Evolutionary conservation across 805 yeast genomes (phyloP).

Genomic region (Pichia thaimueangensis): DNA sequence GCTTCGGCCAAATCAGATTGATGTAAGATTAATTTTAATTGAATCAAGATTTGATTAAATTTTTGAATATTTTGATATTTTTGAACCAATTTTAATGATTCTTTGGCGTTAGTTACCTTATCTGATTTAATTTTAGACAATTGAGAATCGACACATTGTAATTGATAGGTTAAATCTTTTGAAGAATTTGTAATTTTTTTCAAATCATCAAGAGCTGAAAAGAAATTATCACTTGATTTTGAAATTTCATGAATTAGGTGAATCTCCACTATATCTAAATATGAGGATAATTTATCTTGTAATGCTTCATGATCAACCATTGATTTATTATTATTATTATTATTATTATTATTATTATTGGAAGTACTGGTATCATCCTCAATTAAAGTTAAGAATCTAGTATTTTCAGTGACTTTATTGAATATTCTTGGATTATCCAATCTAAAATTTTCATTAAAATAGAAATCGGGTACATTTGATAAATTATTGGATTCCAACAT

Average conservation of each 20-base stretch:
- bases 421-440: conserved; percentile 86
- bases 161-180: conserved; percentile 39
- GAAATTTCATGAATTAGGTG: conserved; percentile 78
- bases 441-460: conserved; percentile 60
- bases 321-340: conserved; percentile 33
- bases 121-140: conserved; percentile 41
- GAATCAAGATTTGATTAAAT: conserved; percentile 56
- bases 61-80: conserved; percentile 54
- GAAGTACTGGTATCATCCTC: conserved; percentile 22
- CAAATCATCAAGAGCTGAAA: conserved; percentile 76
- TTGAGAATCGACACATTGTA: conserved; percentile 40
- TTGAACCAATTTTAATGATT: conserved; percentile 42
- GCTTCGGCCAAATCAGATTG: conserved; percentile 46
- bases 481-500: conserved; percentile 26
- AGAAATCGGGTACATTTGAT: conserved; percentile 59
- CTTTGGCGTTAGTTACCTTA: conserved; percentile 45
- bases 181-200: conserved; percentile 55
- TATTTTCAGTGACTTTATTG: conserved; percentile 60
- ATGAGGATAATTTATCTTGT: conserved; percentile 74
- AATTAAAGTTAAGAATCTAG: conserved; percentile 33
- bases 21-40: conserved; percentile 40
- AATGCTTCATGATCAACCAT: conserved; percentile 41
- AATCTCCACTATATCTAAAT: conserved; percentile 79
- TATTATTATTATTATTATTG: conserved; percentile 22
- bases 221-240: conserved; percentile 76